Percentiles rank a stretch among this genome's conserved stretches.
Conservation (phyloP, 306 rosid genomes). For the Gynostemma pentaphyllum region DNA sequence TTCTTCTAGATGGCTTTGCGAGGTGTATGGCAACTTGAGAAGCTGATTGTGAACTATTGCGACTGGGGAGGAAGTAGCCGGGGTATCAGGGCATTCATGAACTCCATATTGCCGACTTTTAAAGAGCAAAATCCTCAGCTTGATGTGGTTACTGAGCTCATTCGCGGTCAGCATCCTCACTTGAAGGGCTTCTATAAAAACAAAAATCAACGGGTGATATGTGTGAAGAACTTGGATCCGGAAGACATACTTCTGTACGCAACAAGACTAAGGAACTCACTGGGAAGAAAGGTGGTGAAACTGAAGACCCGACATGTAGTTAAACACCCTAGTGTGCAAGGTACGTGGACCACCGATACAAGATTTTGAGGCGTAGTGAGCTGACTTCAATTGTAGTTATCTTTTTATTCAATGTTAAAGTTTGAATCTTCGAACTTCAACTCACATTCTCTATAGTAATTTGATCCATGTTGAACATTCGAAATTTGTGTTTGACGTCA, state of each 20-base stretch:
- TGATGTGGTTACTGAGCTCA: conserved; percentile 72
- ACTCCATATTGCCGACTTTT: conserved; percentile 51
- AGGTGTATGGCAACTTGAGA: conserved; percentile 83
- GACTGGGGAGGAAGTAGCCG: conserved; percentile 93
- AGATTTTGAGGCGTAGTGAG: conserved; percentile 31
- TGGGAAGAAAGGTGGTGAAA: conserved; percentile 90
- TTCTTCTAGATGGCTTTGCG: conserved; percentile 69
- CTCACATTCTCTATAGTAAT: too few species aligned
- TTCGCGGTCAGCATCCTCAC: conserved; percentile 93
- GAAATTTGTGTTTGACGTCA: too few species aligned
- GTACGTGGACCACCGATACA: conserved; percentile 81
- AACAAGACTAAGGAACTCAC: conserved; percentile 60
- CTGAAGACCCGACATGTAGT: conserved; percentile 78
- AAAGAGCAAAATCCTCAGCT: conserved; percentile 77
- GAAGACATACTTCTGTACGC: conserved; percentile 62
- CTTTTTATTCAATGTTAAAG: too few species aligned
- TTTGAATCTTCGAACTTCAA: too few species aligned
- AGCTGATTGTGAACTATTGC: conserved; percentile 63
- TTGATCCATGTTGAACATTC: too few species aligned
- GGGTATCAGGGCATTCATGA: conserved; percentile 93
- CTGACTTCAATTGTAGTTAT: too few species aligned
- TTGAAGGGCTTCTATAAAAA: conserved; percentile 62
- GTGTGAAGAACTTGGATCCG: conserved; percentile 77
- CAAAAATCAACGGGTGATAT: conserved; percentile 59
- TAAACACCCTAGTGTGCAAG: conserved; percentile 82